phyloP scores from a whole-genome alignment of 202 grass and related monocot genomes.

The Digitaria exilis region DNA sequence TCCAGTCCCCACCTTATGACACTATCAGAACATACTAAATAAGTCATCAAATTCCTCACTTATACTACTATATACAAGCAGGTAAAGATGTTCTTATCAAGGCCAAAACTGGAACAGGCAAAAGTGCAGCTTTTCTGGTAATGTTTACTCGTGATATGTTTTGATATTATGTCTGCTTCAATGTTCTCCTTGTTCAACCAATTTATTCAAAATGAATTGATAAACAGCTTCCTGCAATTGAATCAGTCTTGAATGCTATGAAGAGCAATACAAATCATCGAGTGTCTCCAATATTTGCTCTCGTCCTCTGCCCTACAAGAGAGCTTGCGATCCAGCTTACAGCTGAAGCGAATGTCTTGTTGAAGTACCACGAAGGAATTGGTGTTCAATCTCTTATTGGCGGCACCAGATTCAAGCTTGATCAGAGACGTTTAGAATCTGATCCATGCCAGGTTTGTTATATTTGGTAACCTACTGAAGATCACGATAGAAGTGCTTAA shows the following conservation, averaged over 20 bases:
- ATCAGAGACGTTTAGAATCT: slow-evolving; percentile 85
- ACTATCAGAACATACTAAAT: slow-evolving; percentile 19
- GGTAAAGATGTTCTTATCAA: slow-evolving; percentile 97
- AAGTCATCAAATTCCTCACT: slow-evolving; percentile 12
- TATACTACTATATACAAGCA: slow-evolving; percentile 34
- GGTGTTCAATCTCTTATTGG: slow-evolving; percentile 91
- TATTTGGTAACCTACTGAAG: slow-evolving; percentile 10
- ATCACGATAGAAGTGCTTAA: slow-evolving; percentile 26
- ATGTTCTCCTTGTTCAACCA: slow-evolving; percentile 22
- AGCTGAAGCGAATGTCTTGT: slow-evolving; percentile 83
- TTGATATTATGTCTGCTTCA: slow-evolving; percentile 19
- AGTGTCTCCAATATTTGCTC: slow-evolving; percentile 78
- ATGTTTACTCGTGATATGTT: slow-evolving; percentile 35
- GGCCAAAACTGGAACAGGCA: slow-evolving; percentile 92
- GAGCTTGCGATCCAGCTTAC: slow-evolving; percentile 94
- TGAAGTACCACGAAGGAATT: slow-evolving; percentile 83
- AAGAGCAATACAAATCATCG: slow-evolving; percentile 60
- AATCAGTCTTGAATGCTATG: slow-evolving; percentile 84
- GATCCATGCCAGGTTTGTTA: slow-evolving; percentile 88
- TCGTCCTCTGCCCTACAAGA: slow-evolving; percentile 88
- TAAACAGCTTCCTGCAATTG: slow-evolving; percentile 98
- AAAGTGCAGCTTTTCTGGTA: slow-evolving; percentile 98
- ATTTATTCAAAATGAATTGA: slow-evolving; percentile 61
- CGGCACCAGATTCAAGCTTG: slow-evolving; percentile 87
- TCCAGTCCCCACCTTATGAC: not conserved